Base-by-base conservation (phyloP, 75 land plant genomes). In the Pinus tabuliformis region DNA sequence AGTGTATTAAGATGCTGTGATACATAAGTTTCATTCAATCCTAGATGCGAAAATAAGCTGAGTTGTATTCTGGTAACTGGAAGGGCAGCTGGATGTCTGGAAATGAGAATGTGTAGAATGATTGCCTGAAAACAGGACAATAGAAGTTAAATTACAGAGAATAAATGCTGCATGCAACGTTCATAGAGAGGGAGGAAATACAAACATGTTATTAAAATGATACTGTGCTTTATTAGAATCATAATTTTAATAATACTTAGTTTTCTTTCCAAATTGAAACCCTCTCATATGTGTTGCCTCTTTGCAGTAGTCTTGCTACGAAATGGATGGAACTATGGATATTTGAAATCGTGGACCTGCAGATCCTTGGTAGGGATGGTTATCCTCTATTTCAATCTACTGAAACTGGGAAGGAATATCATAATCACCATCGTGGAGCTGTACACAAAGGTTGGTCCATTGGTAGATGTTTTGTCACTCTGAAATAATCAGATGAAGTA, bases 281-380 rank as follows among this genome's bases (percentile, higher is more conserved):
- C 42, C 24, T n/a, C n/a, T 8, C 9, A 68, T 39, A 4, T n/a
- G 24, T 20, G 45, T 68, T 37, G 39, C n/a, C 49, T 68, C 54
- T 20, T 7, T 68, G 54, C 72, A 68, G 72, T 68, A 68, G 42
- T 39, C 36, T 20, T 42, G 49, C n/a, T 45, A 20, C 54, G n/a
- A 22, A 68, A 45, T 42, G 72, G 72, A 42, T 68, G 72, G 21
- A 37, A 68, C 11, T 39, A 68, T 68, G 72, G 72, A 68, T 9
- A 39, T 68, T 68, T 68, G n/a, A 42, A 68, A 68, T 68, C 12
- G 22, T 68, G 52, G 36, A 17, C 33, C 20, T n/a, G 72, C 39
- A 5, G 22, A 42, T 68, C 49, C 71, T 20, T 68, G 22, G 72
- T 20, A 49, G 33, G 45, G 54, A 42, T 68, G 72, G 12, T 64